Percentiles rank a stretch among this genome's conserved stretches.
phyloP scores from a whole-genome alignment of 805 yeast species.

The Yamadazyma endophytica region DNA sequence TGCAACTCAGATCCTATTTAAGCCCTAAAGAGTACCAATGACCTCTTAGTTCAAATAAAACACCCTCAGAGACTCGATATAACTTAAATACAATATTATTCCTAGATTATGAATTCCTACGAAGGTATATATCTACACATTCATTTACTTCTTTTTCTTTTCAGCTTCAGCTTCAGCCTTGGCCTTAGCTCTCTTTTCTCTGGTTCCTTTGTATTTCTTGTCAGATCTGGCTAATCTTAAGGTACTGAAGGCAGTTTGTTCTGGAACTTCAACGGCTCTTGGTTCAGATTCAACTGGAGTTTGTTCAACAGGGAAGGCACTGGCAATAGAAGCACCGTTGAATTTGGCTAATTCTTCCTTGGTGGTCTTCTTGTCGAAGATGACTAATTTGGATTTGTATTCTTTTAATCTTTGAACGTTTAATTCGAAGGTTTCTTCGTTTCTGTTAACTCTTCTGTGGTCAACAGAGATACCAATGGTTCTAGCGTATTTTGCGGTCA shows the following conservation, averaged over 20 bases:
- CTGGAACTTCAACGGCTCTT: slow-evolving; percentile 82
- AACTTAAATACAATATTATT: too few species aligned
- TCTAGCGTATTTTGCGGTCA: slow-evolving; percentile 89
- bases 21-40: too few species aligned
- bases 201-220: slow-evolving; percentile 90
- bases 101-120: too few species aligned
- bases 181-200: slow-evolving; percentile 96
- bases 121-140: too few species aligned
- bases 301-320: slow-evolving; percentile 90
- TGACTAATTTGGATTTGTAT: slow-evolving; percentile 92
- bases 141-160: slow-evolving; percentile 82
- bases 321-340: slow-evolving; percentile 67
- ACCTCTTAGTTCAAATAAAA: too few species aligned
- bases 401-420: slow-evolving; percentile 96
- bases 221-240: slow-evolving; percentile 94
- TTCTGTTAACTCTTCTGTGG: slow-evolving; percentile 99
- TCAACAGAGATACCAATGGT: slow-evolving; percentile 98
- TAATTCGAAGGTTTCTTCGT: slow-evolving; percentile 88
- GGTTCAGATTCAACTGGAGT: slow-evolving; percentile 67
- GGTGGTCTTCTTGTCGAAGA: slow-evolving; percentile 85
- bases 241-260: slow-evolving; percentile 81
- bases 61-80: too few species aligned
- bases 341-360: slow-evolving; percentile 62
- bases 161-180: slow-evolving; percentile 99
- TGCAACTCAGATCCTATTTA: too few species aligned